phyloP scores from a whole-genome alignment of 2,329 filamentous ascomycete genomes.

The Botrytis hyacinthi region DNA sequence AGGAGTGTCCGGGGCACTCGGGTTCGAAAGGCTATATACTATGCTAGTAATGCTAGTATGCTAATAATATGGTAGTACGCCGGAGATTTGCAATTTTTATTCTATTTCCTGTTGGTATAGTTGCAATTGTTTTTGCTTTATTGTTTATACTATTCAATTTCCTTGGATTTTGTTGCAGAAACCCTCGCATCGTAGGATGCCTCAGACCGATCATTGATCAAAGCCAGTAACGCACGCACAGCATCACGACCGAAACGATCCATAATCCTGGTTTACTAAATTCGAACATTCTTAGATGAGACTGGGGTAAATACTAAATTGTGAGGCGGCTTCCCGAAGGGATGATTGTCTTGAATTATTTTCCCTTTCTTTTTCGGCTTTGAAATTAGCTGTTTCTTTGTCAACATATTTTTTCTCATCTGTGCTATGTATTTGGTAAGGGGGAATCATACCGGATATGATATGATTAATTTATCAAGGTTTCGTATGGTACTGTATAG shows the following conservation, averaged over 20 bases:
- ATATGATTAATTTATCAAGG: constrained; percentile 16
- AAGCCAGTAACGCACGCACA: constrained; percentile 8
- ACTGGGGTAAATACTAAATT: constrained; percentile 18
- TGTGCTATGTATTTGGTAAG: constrained; percentile 14
- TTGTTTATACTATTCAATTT: neutral
- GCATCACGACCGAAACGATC: constrained; percentile 8
- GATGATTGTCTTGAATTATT: constrained; percentile 30
- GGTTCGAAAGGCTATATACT: constrained; percentile 1
- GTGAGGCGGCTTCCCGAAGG: constrained; percentile 28
- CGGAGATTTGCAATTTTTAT: constrained; percentile 2
- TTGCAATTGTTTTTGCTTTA: constrained; percentile 7
- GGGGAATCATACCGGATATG: constrained; percentile 19
- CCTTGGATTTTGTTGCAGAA: constrained; percentile 3
- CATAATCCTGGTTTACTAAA: constrained; percentile 13
- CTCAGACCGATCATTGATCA: constrained; percentile 10
- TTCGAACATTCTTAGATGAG: constrained; percentile 25
- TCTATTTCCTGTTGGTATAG: neutral
- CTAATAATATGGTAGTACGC: constrained; percentile 5
- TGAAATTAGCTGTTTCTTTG: constrained; percentile 8
- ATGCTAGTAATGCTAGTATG: neutral
- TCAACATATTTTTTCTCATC: neutral
- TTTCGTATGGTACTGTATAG: constrained; percentile 12
- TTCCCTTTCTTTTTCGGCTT: constrained; percentile 12
- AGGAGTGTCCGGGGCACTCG: constrained; percentile 19
- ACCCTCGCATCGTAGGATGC: constrained; percentile 4